A percentile compares a stretch with the other conserved stretches of the same genome.
Evolutionary conservation across 2,329 filamentous ascomycete genomes (phyloP).

Genomic region (Coniella lustricola): DNA sequence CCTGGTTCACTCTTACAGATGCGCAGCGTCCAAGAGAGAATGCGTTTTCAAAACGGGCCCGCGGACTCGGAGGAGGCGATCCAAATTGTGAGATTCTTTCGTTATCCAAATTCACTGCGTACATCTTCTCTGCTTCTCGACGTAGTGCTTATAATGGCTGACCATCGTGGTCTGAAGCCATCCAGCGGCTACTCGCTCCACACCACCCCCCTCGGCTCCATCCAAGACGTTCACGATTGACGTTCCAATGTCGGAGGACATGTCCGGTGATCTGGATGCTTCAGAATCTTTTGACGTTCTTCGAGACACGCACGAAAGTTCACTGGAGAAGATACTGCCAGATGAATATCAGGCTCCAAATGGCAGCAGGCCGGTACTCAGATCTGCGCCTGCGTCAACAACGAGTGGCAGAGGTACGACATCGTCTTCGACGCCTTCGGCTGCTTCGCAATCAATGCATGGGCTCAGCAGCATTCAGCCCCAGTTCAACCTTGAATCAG

Average conservation of each 20-base stretch:
- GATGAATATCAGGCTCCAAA: constrained; percentile 16
- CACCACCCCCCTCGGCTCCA: constrained; percentile 31
- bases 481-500: constrained; percentile 49
- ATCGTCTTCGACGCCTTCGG: constrained; percentile 24
- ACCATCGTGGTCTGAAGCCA: background rate
- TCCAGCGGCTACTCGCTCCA: constrained; percentile 12
- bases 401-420: constrained; percentile 12
- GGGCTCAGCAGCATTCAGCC: constrained; percentile 34
- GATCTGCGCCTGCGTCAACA: constrained; percentile 16
- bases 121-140: background rate
- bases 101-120: background rate
- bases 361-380: constrained; percentile 3
- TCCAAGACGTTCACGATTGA: constrained; percentile 48
- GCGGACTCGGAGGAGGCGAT: constrained; percentile 39
- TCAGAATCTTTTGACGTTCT: constrained; percentile 34
- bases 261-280: constrained; percentile 25
- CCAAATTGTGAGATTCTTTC: constrained; percentile 32
- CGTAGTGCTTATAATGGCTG: background rate
- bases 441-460: constrained; percentile 27
- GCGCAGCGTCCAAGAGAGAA: constrained; percentile 45
- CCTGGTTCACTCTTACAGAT: constrained; percentile 28
- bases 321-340: constrained; percentile 28
- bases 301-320: constrained; percentile 34
- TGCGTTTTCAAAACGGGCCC: constrained; percentile 45
- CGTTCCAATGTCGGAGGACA: constrained; percentile 37